Evolutionary conservation across 2,329 filamentous ascomycete genomes (phyloP).

Genomic region (Neofusicoccum cordaticola): DNA sequence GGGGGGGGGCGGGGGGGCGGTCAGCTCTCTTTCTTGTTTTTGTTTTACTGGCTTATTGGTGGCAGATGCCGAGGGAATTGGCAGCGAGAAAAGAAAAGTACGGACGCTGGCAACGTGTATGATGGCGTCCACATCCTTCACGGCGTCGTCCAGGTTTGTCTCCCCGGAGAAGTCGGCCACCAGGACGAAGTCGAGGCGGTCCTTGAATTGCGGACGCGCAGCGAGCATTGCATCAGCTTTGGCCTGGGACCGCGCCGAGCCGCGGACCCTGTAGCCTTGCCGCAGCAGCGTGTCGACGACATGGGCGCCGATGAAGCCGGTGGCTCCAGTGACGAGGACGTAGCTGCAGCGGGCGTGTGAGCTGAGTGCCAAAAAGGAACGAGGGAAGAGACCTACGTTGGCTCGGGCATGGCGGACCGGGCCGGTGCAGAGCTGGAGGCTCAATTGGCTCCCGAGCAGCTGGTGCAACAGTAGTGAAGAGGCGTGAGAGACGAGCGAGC

Average conservation of each 20-base stretch:
- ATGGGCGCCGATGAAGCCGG: conserved; percentile 26
- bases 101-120: conserved; percentile 44
- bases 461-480: too few species aligned
- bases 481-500: too few species aligned
- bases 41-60: too few species aligned
- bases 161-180: conserved; percentile 43
- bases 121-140: conserved; percentile 43
- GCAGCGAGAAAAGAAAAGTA: background rate
- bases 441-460: too few species aligned
- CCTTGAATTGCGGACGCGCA: conserved; percentile 36
- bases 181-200: conserved; percentile 42
- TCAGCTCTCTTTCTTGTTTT: too few species aligned
- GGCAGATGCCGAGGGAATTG: background rate
- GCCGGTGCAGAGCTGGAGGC: background rate
- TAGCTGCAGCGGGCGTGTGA: conserved; percentile 1
- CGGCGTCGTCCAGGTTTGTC: conserved; percentile 37
- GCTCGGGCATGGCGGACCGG: background rate
- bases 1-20: background rate
- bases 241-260: conserved; percentile 18
- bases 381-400: background rate
- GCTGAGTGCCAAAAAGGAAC: background rate
- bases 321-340: conserved; percentile 26
- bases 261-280: conserved; percentile 20
- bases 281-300: conserved; percentile 22
- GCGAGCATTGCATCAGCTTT: conserved; percentile 35